Conservation (phyloP, 805 yeast species). For the Kazachstania psychrophila region DNA sequence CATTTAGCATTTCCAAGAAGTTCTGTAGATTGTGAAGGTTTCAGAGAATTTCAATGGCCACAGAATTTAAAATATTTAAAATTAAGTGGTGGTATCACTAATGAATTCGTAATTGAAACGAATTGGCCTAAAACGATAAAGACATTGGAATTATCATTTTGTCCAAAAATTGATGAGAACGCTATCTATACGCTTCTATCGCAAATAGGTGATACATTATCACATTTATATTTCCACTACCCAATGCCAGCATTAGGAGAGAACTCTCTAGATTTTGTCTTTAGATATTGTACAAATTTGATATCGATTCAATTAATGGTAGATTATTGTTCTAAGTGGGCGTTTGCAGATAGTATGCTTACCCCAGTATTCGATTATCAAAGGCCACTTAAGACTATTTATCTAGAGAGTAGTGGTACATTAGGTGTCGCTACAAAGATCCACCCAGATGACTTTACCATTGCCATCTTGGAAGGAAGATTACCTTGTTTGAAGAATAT, state of each 20-base stretch:
- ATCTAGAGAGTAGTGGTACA: constrained; percentile 78
- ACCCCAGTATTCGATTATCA: constrained; percentile 14
- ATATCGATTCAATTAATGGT: constrained; percentile 57
- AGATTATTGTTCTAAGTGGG: constrained; percentile 55
- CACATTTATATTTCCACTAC: constrained; percentile 57
- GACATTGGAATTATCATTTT: constrained; percentile 71
- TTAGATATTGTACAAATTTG: constrained; percentile 70
- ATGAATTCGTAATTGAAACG: constrained; percentile 62
- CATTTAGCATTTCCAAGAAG: constrained; percentile 83
- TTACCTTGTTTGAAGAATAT: constrained; percentile 58
- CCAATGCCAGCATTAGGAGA: constrained; percentile 79
- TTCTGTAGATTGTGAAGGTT: constrained; percentile 60
- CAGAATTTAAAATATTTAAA: constrained; percentile 59
- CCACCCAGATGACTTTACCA: constrained; percentile 80
- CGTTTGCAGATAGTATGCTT: constrained; percentile 40
- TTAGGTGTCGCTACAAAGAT: constrained; percentile 74
- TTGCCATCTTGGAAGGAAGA: constrained; percentile 72
- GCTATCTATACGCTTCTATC: constrained; percentile 54
- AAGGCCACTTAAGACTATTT: constrained; percentile 44
- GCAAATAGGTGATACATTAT: constrained; percentile 58
- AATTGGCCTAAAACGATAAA: constrained; percentile 66
- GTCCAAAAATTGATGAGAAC: constrained; percentile 64
- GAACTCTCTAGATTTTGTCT: constrained; percentile 62
- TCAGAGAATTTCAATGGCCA: constrained; percentile 56
- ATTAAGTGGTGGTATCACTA: constrained; percentile 82